Conservation (phyloP, 257 asterid species). For the Schizonepeta tenuifolia region DNA sequence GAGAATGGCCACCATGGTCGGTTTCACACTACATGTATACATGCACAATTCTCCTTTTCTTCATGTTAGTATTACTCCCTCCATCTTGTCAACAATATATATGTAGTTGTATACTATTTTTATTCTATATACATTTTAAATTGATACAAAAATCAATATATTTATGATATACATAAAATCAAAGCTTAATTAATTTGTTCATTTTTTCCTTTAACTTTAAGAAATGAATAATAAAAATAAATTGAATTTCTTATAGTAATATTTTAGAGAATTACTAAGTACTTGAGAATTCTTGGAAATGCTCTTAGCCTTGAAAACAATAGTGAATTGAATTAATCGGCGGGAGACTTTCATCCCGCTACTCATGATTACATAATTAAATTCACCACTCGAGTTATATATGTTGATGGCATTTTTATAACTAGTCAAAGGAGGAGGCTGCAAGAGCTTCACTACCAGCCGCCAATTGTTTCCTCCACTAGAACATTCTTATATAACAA, state of each 20-base stretch:
- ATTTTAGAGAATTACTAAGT: too few relatives aligned
- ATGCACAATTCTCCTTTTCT: background rate
- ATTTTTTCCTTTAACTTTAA: too few relatives aligned
- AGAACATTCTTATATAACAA: background rate
- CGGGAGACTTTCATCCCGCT: background rate
- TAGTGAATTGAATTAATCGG: background rate
- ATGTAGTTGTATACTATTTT: too few relatives aligned
- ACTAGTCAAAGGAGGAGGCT: constrained; percentile 44
- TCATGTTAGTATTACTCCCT: too few relatives aligned
- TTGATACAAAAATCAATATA: too few relatives aligned
- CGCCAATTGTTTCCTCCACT: constrained; percentile 34
- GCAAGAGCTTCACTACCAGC: constrained; percentile 28
- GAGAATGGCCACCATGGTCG: constrained; percentile 41
- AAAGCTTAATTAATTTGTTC: too few relatives aligned
- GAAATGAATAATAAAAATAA: too few relatives aligned
- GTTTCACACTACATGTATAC: constrained; percentile 28
- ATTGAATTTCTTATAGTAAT: too few relatives aligned
- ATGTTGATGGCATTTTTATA: background rate
- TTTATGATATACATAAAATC: too few relatives aligned
- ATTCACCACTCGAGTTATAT: background rate
- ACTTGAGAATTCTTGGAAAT: constrained; percentile 3
- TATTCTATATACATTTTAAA: too few relatives aligned
- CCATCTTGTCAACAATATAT: too few relatives aligned
- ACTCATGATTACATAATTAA: background rate
- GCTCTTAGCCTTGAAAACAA: constrained; percentile 14